Evolutionary conservation across 345 rosid genomes (phyloP), one percentile per base, ranked within the genome.

Genomic region (Populus ilicifolia): DNA sequence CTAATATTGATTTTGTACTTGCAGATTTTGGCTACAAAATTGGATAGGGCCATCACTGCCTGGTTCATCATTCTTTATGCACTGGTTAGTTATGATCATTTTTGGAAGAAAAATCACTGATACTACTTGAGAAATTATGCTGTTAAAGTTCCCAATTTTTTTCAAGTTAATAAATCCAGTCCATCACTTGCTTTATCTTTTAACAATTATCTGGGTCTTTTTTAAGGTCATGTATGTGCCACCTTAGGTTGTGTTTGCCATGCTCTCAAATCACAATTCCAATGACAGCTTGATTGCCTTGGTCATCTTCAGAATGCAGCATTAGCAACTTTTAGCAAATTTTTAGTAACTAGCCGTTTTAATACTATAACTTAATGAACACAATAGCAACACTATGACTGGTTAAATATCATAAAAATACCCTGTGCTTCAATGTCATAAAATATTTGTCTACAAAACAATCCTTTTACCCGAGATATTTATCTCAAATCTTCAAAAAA

Each of bases 21-120:
- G 88, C 97, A 96, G 99, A 80, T 94, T 96, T 84, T 96, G 99
- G 99, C 88, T 96, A 78, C 99, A 96, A 84, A 91, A 96, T 79
- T 96, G 99, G 99, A 89, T 89, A 76, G 99, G 99, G 79, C 97
- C 97, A 29, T 96, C 99, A 44, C 83, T 91, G 81, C 84, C 88
- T 75, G 98, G 93, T 79, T 90, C 98, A 76, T 89, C 98, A 35
- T 88, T 92, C 78, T 90, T 87, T 79, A 92, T 87, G 95, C 97
- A 94, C 83, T 94, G 98, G 99, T 96, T 72, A 69, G 85, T 71
- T 56, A n/a, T 23, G 59, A 1, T 52, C 59, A 52, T 52, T 70
- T 29, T 80, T 64, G 48, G 23, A 67, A 36, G n/a, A 3, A 17
- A 68, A 13, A 38, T 41, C 13, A 17, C 20, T 69, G 70, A 39